A percentile compares a stretch with the other conserved stretches of the same genome.
Evolutionary conservation across 2,329 filamentous ascomycete species (phyloP).

Genomic region (Curvularia lunata): DNA sequence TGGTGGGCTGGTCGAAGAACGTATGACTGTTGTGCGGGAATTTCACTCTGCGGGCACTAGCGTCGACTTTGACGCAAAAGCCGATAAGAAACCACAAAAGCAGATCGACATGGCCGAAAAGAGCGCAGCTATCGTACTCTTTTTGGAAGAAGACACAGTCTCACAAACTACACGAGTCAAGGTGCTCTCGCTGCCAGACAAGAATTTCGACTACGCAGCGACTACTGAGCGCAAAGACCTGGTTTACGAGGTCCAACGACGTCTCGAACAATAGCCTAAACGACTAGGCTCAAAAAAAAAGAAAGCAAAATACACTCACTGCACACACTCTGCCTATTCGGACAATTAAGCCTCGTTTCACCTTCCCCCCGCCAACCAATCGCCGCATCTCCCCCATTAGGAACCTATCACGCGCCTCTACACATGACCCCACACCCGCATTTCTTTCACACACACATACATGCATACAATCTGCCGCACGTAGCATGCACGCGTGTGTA

Average conservation of each 20-base stretch:
- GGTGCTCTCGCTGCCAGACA: conserved; percentile 78
- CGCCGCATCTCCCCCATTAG: neutral
- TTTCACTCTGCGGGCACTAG: conserved; percentile 86
- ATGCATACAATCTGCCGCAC: neutral
- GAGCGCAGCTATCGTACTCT: conserved; percentile 73
- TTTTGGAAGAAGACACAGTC: conserved; percentile 82
- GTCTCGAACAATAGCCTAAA: conserved; percentile 14
- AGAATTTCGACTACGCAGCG: conserved; percentile 69
- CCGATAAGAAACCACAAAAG: conserved; percentile 79
- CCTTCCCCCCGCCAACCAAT: neutral
- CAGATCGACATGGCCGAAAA: conserved; percentile 86
- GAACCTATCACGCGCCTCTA: conserved; percentile 1
- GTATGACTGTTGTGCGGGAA: conserved; percentile 74
- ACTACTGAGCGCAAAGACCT: conserved; percentile 68
- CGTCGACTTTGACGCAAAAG: conserved; percentile 84
- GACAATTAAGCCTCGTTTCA: neutral
- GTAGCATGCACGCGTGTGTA: neutral
- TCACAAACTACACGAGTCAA: conserved; percentile 83
- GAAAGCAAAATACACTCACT: neutral
- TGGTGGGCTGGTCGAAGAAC: conserved; percentile 77
- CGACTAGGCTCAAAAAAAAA: neutral
- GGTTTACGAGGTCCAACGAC: conserved; percentile 63
- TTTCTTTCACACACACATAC: no score
- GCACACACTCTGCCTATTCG: conserved; percentile 2
- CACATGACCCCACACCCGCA: neutral